phyloP scores from a whole-genome alignment of 1,284 basidiomycete genomes.

The Psilocybe mexicana region DNA sequence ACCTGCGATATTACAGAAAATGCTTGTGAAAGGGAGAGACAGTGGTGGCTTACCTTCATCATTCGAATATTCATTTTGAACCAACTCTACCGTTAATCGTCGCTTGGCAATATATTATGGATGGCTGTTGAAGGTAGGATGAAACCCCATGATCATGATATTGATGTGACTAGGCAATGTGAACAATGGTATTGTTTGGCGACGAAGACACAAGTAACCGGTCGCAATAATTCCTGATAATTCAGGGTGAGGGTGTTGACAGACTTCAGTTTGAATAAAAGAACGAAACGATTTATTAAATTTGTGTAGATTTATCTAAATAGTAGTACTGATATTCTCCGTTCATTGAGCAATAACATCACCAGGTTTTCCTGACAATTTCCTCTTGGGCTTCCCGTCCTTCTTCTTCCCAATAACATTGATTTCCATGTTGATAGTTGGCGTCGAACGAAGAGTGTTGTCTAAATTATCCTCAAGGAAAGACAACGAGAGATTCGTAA shows the following conservation, averaged over 20 bases:
- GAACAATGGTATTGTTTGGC: no score
- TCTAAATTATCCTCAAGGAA: slow-evolving; percentile 49
- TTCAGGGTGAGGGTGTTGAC: no score
- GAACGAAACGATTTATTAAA: no score
- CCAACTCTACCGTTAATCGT: background rate
- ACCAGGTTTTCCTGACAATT: slow-evolving; percentile 47
- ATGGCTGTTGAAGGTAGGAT: no score
- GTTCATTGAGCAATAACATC: slow-evolving; percentile 49
- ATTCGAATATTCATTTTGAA: slow-evolving; percentile 57
- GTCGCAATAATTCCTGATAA: no score
- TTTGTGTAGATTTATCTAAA: no score
- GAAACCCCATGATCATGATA: no score
- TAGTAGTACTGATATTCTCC: background rate
- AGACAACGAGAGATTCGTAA: slow-evolving; percentile 43
- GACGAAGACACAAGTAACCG: no score
- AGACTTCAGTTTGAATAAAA: no score
- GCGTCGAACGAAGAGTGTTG: slow-evolving; percentile 28
- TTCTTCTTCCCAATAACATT: slow-evolving; percentile 42
- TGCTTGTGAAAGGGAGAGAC: background rate
- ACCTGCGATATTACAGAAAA: slow-evolving; percentile 28
- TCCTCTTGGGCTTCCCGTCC: slow-evolving; percentile 47
- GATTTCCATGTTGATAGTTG: slow-evolving; percentile 44
- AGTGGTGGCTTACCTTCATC: slow-evolving; percentile 45
- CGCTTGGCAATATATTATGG: background rate
- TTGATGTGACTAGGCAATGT: no score